phyloP scores from a whole-genome alignment of 352 stramenopile species.

The Pythium plurisporium region DNA sequence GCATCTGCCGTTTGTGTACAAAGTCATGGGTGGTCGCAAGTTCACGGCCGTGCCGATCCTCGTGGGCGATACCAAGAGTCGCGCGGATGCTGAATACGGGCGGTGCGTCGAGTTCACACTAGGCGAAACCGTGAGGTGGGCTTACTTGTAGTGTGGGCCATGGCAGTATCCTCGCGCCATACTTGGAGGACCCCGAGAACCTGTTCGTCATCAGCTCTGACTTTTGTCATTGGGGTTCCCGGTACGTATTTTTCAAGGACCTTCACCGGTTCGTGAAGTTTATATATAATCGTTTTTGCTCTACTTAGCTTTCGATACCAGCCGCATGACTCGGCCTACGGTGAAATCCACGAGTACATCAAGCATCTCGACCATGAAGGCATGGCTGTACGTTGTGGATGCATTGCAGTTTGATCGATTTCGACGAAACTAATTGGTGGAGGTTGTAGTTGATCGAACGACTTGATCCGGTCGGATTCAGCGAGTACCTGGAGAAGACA shows the following conservation, averaged over 20 bases:
- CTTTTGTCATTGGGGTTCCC: slow-evolving; percentile 96
- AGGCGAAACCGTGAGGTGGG: no score
- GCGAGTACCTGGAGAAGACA: slow-evolving; percentile 92
- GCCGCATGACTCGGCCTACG: slow-evolving; percentile 73
- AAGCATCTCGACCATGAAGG: slow-evolving; percentile 92
- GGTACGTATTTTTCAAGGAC: no score
- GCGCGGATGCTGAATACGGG: slow-evolving; percentile 83
- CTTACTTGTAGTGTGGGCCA: no score
- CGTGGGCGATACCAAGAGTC: slow-evolving; percentile 89
- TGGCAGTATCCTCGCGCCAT: slow-evolving; percentile 87
- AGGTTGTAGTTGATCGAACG: slow-evolving; percentile 83
- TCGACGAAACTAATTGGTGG: neutral
- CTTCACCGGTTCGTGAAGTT: no score
- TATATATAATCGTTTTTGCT: no score
- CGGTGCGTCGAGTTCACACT: no score
- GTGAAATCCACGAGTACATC: slow-evolving; percentile 94
- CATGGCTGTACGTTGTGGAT: slow-evolving; percentile 39
- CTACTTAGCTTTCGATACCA: slow-evolving; percentile 91
- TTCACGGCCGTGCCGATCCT: slow-evolving; percentile 94
- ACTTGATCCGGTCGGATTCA: slow-evolving; percentile 89
- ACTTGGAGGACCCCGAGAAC: slow-evolving; percentile 90
- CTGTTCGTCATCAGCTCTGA: slow-evolving; percentile 96
- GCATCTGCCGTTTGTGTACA: slow-evolving; percentile 94
- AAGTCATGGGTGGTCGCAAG: slow-evolving; percentile 73
- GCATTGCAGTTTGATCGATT: neutral